Evolutionary conservation across 805 yeast genomes (phyloP), one percentile per base, ranked within the genome.

Genomic region (Candida chilensis): DNA sequence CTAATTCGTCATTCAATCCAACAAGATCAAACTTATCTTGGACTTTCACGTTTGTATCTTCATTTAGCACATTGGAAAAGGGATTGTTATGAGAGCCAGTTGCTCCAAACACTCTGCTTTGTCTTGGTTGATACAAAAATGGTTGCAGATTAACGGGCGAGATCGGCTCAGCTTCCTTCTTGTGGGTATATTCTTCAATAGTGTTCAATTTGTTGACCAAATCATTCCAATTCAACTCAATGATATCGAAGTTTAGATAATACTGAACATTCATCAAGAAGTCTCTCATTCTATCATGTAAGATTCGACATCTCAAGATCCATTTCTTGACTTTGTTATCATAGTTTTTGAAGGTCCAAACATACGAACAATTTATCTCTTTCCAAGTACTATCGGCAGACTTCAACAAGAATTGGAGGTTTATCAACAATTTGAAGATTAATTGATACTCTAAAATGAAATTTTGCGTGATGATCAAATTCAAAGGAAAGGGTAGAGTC

Each of bases 401-500:
- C 37, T 68, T 67, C 40, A 74, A 75, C 5, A 82, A 62, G 43
- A 72, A 74, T 37, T 76, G 76, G n/a, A 85, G 46, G 19, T 75
- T 65, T 24, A 78, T 51, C 22, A 82, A 58, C 38, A 83, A 77
- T 38, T 96, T 71, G 42, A 83, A 85, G 28, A 87, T 57, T 20
- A 85, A 59, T 48, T 90, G 95, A 46, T 80, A 86, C 38, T 92
- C 85, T 29, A 76, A 67, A 12, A 85, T 59, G 16, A 78, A 74
- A 11, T 86, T 79, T 32, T 77, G 71, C 12, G 82, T 74, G 1
- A 86, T 57, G 1, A 92, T 63, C 16, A 90, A 60, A 44, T 86
- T 86, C 29, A 86, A 54, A 0, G 99, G 99, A 47, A 85, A 92
- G 3, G 96, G 96, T 15, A 88, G 51, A n/a, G 65, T 52, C 5